Evolutionary conservation across 2,329 filamentous ascomycete genomes (phyloP).

Genomic region (Graphilbum sp.): DNA sequence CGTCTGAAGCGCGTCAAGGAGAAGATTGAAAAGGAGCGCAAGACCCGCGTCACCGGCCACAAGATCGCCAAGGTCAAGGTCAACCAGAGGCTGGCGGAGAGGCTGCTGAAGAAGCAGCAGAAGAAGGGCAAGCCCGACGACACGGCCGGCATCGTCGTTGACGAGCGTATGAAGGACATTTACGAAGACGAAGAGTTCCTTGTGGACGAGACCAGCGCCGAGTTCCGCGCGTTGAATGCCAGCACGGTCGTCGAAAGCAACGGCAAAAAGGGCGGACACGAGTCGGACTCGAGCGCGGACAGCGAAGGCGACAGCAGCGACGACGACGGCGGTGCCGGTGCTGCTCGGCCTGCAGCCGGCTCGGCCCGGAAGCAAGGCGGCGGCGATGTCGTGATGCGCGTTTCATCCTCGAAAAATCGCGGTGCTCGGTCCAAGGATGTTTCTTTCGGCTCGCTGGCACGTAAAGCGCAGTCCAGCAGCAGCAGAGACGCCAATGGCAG

Average conservation of each 20-base stretch:
- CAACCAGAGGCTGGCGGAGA: conserved; percentile 68
- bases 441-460: conserved; percentile 37
- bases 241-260: conserved; percentile 47
- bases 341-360: not conserved
- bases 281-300: conserved; percentile 23
- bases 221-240: conserved; percentile 81
- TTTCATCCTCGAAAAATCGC: conserved; percentile 51
- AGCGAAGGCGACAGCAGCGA: conserved; percentile 17
- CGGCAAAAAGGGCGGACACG: conserved; percentile 18
- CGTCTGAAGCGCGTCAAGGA: conserved; percentile 80
- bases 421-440: conserved; percentile 38
- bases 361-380: not conserved
- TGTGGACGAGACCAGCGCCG: conserved; percentile 75
- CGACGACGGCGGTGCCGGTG: conserved; percentile 1
- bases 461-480: conserved; percentile 18
- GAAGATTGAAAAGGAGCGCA: conserved; percentile 94
- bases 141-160: conserved; percentile 54
- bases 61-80: conserved; percentile 74
- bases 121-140: conserved; percentile 40
- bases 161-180: conserved; percentile 71
- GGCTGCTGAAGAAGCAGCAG: conserved; percentile 49
- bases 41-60: conserved; percentile 79
- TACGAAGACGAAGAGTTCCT: conserved; percentile 90
- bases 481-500: not conserved
- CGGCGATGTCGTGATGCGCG: conserved; percentile 37